Base-by-base conservation (phyloP, 2,329 filamentous ascomycete species). In the Alternaria novae-zelandiae region DNA sequence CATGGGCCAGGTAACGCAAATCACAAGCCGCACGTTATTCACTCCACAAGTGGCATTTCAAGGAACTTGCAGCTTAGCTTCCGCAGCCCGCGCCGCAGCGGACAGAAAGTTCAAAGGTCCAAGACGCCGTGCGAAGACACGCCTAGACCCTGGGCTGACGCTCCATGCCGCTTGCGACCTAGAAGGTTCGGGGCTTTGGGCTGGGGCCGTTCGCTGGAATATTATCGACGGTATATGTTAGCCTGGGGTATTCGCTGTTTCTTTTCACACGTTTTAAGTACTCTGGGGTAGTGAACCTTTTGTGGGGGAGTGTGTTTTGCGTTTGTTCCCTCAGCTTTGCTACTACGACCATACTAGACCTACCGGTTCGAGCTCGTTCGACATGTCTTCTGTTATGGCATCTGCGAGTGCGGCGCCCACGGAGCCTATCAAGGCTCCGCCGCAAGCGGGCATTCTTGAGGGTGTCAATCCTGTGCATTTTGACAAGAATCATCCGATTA, bases 361-460 rank as follows among this genome's bases (percentile, higher is more conserved):
- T 50, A 62, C 54, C 44, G 46, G 57, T 65, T 65, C 58, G 54
- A 32, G 60, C 54, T 43, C 47, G 57, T 65, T 65, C 58, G 54
- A 32, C 60, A 76, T 76, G 74, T 71, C 75, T 56, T 74, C 76
- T 17, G 66, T 68, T 36, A 44, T 57, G 5, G 56, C 66, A 3
- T 58, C 66, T 26, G 74, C 74, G 50, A 68, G 56, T 21, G 63
- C 75, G 4, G 63, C 65, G 21, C 53, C 73, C 11, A 70, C 69
- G n/a, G 65, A 62, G 6, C 57, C 54, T 5, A 50, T 65, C 59
- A 74, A 74, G 64, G 77, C 70, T 20, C 74, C 84, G 51, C 82
- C 85, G 7, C 89, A 91, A 76, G 89, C 85, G 55, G 92, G 92
- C 66, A 87, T 95, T 63, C 83, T 95, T 46, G 91, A 93, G 68